Percentiles rank a stretch among this genome's conserved stretches.
phyloP scores from a whole-genome alignment of 495 filamentous ascomycete species.

The Podospora australis region DNA sequence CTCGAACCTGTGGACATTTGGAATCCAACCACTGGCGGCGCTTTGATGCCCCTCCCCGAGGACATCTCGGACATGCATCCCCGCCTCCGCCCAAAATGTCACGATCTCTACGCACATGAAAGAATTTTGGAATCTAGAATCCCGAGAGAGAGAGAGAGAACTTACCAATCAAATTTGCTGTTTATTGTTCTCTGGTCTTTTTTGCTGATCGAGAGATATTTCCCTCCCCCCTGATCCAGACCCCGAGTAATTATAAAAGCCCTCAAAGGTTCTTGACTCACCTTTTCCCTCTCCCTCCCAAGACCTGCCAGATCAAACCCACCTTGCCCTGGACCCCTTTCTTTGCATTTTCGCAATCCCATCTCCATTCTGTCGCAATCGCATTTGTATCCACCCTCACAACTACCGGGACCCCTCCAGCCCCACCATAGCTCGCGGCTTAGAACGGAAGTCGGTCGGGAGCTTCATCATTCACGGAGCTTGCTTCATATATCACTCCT shows the following conservation, averaged over 20 bases:
- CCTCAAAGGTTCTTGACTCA: too few relatives aligned
- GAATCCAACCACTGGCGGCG: too few relatives aligned
- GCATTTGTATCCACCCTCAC: neutral
- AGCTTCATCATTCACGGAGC: neutral
- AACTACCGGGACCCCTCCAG: neutral
- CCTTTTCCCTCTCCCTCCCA: neutral
- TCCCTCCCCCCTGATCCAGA: neutral
- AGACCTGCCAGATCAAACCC: neutral
- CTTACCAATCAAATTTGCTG: too few relatives aligned
- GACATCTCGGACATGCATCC: too few relatives aligned
- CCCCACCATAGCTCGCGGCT: neutral
- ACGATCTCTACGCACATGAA: too few relatives aligned
- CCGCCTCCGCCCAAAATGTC: too few relatives aligned
- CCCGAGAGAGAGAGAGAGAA: too few relatives aligned
- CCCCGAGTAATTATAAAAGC: neutral
- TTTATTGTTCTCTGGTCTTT: too few relatives aligned
- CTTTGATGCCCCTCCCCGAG: too few relatives aligned
- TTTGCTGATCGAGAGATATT: too few relatives aligned
- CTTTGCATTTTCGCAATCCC: slow-evolving; percentile 6
- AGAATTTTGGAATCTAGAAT: too few relatives aligned
- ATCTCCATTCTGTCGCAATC: slow-evolving; percentile 11
- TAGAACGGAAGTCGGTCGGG: neutral
- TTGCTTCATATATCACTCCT: neutral
- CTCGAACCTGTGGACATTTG: too few relatives aligned
- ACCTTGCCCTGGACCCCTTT: neutral